Base-by-base conservation (phyloP, 2,329 filamentous ascomycete genomes). In the Neoarthrinium moseri region DNA sequence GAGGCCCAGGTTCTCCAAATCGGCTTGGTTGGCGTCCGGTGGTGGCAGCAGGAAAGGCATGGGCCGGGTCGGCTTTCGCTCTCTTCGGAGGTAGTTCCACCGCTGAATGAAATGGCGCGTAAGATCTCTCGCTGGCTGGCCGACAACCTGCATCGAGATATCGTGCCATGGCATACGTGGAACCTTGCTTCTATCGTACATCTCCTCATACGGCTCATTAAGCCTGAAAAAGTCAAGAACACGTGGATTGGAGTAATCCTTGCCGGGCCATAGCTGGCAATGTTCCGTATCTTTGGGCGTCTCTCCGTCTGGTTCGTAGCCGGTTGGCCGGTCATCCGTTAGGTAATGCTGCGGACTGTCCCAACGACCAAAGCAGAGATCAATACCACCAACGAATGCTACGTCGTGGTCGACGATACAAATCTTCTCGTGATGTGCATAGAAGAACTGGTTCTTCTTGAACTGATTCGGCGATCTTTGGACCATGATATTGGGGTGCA, bases 91-190 rank as follows among this genome's bases (percentile, higher is more conserved):
- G 57, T 97, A 97, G 65, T 97, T 97, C 94, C 94, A 99, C 49
- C 94, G 81, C 67, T 99, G 94, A 4, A 97, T 91, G 61, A 99
- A 99, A 66, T 97, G 94, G 18, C 94, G 83, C 2, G 91, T 96
- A 51, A 97, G 73, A 69, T 99, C 94, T 55, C 94, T 82, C 11
- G 94, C 92, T 3, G 94, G 94, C 64, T 97, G 94, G 4, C 94
- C 94, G 34, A 97, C 91, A 33, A 99, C 86, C 66, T 97, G 94
- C 94, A 99, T 97, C 3, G 87, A 84, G 51, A 99, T 91, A 65
- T 99, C 94, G 60, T 99, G 94, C 94, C 94, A 99, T 2, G 94
- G 92, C 94, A 97, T 99, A 51, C 94, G 78, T 2, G 94, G 91
- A 15, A 92, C 81, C 62, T 87, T 87, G 49, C 83, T 86, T 45